phyloP scores from a whole-genome alignment of 2,329 filamentous ascomycete genomes.

The Pseudogymnoascus sp. region DNA sequence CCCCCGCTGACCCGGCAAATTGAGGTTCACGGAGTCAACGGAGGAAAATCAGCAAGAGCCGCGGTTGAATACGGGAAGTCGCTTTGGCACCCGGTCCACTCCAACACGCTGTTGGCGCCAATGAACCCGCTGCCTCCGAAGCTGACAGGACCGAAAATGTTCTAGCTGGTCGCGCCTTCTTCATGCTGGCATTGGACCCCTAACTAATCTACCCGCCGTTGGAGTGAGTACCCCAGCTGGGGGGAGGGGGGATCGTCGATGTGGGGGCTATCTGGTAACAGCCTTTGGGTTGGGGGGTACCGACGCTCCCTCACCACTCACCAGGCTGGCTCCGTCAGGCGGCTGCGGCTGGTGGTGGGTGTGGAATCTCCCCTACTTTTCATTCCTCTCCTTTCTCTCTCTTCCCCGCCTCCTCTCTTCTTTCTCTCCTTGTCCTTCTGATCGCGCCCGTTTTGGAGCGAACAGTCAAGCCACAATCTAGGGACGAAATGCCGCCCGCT shows the following conservation, averaged over 20 bases:
- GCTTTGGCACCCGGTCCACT: not conserved
- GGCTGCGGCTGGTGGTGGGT: not conserved
- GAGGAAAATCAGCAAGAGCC: not conserved
- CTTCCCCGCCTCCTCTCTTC: not conserved
- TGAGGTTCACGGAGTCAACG: not conserved
- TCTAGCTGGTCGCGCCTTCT: not conserved
- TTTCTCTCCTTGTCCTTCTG: not conserved
- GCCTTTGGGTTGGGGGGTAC: not conserved
- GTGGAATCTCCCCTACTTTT: not conserved
- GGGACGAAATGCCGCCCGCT: not conserved
- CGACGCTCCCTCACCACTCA: not conserved
- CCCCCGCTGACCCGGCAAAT: not conserved
- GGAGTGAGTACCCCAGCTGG: not conserved
- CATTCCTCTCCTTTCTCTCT: not conserved
- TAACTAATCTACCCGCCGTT: not conserved
- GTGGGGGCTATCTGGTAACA: not conserved
- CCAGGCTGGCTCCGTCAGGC: not conserved
- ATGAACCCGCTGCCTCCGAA: not conserved
- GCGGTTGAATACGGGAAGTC: not conserved
- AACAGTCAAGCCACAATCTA: not conserved
- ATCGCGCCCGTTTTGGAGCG: not conserved
- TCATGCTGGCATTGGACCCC: not conserved
- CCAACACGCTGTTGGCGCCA: not conserved
- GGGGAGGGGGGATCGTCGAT: not conserved
- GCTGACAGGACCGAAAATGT: not conserved